phyloP scores from a whole-genome alignment of 345 rosid species.

The Lepidium aucheri region DNA sequence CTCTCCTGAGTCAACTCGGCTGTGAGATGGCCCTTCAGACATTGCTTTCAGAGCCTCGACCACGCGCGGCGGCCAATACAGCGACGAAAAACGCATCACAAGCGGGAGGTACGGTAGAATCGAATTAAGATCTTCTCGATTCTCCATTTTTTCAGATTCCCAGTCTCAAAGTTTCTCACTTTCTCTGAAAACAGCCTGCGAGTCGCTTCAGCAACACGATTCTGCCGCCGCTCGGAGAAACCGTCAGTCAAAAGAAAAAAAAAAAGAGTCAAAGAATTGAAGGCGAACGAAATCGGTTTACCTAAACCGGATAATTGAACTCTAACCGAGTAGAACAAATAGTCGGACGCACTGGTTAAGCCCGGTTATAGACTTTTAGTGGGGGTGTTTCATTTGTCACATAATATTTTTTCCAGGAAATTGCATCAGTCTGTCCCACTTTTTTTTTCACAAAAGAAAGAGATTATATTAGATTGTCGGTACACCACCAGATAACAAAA shows the following conservation, averaged over 20 bases:
- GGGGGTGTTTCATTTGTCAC: too few relatives aligned
- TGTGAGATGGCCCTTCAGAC: constrained; percentile 53
- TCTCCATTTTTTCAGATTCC: constrained; percentile 38
- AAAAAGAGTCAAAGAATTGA: background rate
- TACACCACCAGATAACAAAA: too few relatives aligned
- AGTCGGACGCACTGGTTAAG: background rate
- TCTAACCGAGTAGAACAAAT: background rate
- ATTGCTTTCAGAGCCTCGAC: constrained; percentile 55
- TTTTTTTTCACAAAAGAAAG: too few relatives aligned
- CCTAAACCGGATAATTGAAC: background rate
- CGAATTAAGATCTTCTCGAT: constrained; percentile 44
- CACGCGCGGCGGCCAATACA: constrained; percentile 60
- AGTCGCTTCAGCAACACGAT: constrained; percentile 4
- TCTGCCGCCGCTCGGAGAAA: background rate
- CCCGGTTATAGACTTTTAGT: too few relatives aligned
- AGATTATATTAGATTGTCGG: too few relatives aligned
- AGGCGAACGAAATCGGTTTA: background rate
- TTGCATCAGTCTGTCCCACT: too few relatives aligned
- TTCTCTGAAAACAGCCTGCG: background rate
- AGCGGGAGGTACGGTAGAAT: constrained; percentile 51
- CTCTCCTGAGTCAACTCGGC: constrained; percentile 62
- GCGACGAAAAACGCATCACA: constrained; percentile 36
- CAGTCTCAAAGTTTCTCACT: background rate
- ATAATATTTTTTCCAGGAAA: too few relatives aligned
- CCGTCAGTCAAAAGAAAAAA: background rate